Percentiles rank a stretch among this genome's conserved stretches.
phyloP scores from a whole-genome alignment of 2,329 filamentous ascomycete species.

The Geoglossum cookeanum region DNA sequence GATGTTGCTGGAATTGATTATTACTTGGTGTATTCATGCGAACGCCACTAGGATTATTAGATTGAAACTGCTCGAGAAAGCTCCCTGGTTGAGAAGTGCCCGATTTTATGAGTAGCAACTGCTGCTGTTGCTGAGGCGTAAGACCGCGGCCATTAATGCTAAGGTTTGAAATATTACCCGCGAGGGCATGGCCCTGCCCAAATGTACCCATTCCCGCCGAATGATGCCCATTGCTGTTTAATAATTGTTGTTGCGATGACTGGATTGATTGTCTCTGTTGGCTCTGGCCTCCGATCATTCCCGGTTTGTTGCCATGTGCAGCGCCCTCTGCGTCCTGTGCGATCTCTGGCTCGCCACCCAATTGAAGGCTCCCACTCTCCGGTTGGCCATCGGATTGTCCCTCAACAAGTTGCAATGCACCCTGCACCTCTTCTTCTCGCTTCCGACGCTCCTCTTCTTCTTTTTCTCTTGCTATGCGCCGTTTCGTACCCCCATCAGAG shows the following conservation, averaged over 20 bases:
- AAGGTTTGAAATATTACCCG: slow-evolving; percentile 32
- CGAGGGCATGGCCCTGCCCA: slow-evolving; percentile 28
- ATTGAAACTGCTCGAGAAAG: slow-evolving; percentile 29
- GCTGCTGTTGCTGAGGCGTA: slow-evolving; percentile 59
- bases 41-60: background rate
- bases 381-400: slow-evolving; percentile 50
- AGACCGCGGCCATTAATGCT: slow-evolving; percentile 48
- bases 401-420: slow-evolving; percentile 28
- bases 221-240: slow-evolving; percentile 4
- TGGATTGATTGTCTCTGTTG: slow-evolving; percentile 50
- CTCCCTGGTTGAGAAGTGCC: slow-evolving; percentile 35
- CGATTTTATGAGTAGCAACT: slow-evolving; percentile 43
- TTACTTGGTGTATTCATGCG: slow-evolving; percentile 16
- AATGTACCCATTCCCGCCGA: slow-evolving; percentile 28
- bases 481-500: slow-evolving; percentile 59
- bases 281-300: slow-evolving; percentile 31
- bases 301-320: slow-evolving; percentile 17
- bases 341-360: slow-evolving; percentile 87
- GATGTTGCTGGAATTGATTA: slow-evolving; percentile 23
- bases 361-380: slow-evolving; percentile 69
- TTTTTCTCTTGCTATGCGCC: slow-evolving; percentile 56
- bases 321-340: slow-evolving; percentile 29
- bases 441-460: slow-evolving; percentile 39
- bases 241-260: slow-evolving; percentile 52
- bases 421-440: slow-evolving; percentile 34